These are phyloP conservation scores for Firmiana major DNA, from an alignment of 345 rosid species.

Conservation along the genomic window DNA sequence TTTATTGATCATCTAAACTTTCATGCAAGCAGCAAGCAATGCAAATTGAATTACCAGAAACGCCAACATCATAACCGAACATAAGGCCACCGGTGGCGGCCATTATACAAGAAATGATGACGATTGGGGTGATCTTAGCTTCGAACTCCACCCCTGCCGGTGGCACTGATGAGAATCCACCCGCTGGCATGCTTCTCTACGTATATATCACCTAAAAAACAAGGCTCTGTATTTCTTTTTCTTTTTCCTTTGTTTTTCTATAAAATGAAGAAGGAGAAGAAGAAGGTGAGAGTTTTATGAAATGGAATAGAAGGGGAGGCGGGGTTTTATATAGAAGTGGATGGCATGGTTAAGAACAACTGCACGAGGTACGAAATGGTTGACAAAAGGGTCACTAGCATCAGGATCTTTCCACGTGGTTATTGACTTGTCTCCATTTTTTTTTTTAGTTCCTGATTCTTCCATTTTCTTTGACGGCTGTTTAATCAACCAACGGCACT, in stretches of 20 bases:
- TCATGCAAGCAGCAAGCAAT: constrained; percentile 4
- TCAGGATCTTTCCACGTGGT: constrained; percentile 34
- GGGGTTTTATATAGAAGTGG: constrained; percentile 13
- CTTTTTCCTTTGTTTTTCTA: neutral
- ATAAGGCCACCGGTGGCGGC: constrained; percentile 98
- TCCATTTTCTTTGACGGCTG: neutral
- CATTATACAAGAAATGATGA: constrained; percentile 82
- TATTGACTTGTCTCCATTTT: neutral
- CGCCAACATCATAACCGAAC: constrained; percentile 94
- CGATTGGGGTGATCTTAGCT: constrained; percentile 93
- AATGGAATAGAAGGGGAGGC: neutral
- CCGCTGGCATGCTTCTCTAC: constrained; percentile 54
- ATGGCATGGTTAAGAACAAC: neutral
- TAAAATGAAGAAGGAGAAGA: constrained; percentile 6
- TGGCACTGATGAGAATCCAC: constrained; percentile 53
- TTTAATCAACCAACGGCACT: constrained; percentile 44
- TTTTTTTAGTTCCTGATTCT: neutral
- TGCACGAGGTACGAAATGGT: constrained; percentile 19
- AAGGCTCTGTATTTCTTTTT: neutral
- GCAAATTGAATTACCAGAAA: constrained; percentile 55
- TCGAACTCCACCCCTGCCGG: constrained; percentile 66
- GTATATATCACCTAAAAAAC: neutral
- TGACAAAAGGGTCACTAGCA: constrained; percentile 26
- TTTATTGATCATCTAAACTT: neutral
- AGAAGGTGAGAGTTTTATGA: neutral